A percentile compares a stretch with the other conserved stretches of the same genome.
Conservation (phyloP, 345 rosid genomes). For the Euphorbia pulcherrima region DNA sequence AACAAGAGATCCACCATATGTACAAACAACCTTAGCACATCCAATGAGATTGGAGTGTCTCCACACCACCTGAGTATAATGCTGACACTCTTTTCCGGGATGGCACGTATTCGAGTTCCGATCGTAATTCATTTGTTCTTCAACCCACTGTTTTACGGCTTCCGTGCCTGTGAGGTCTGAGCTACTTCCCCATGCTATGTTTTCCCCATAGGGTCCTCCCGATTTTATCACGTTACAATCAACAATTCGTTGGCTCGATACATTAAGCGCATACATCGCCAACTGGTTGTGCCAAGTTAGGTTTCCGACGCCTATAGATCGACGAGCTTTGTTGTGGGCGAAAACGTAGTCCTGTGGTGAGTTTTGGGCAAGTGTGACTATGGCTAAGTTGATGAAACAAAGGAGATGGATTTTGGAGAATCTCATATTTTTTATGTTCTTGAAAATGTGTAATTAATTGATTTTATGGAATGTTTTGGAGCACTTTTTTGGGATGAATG, state of each 20-base stretch:
- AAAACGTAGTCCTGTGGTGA: constrained; percentile 16
- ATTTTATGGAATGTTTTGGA: too few relatives aligned
- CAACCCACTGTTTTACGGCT: constrained; percentile 20
- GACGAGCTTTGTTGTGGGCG: constrained; percentile 22
- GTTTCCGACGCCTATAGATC: not conserved
- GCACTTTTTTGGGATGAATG: too few relatives aligned
- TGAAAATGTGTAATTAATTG: too few relatives aligned
- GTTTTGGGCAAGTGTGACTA: constrained; percentile 18
- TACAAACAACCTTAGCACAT: constrained; percentile 28
- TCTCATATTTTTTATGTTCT: not conserved
- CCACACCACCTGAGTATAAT: constrained; percentile 41
- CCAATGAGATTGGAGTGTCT: constrained; percentile 11
- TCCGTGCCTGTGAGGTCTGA: constrained; percentile 4
- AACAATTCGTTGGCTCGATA: not conserved
- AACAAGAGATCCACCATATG: constrained; percentile 23
- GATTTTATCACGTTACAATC: constrained; percentile 21
- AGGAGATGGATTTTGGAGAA: not conserved
- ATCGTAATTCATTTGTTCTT: constrained; percentile 17
- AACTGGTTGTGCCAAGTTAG: constrained; percentile 18
- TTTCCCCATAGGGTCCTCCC: constrained; percentile 19
- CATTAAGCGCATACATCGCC: constrained; percentile 20
- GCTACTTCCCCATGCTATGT: constrained; percentile 11
- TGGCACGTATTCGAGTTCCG: constrained; percentile 18
- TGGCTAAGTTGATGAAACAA: constrained; percentile 1
- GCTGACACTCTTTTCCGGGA: constrained; percentile 21